phyloP scores from a whole-genome alignment of 345 rosid genomes.

The Diplotaxis tenuifolia region DNA sequence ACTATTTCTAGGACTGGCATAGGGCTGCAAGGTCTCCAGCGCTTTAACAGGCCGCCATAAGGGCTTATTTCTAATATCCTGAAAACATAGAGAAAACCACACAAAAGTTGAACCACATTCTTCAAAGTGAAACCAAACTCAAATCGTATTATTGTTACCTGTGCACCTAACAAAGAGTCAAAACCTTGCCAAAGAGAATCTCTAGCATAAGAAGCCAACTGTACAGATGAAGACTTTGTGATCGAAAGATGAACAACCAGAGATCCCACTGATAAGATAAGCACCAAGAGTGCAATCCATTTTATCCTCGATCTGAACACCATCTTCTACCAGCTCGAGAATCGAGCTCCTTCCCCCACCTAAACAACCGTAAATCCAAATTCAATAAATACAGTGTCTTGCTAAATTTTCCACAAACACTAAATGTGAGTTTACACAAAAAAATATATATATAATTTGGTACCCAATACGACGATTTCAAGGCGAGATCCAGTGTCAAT shows the following conservation, averaged over 20 bases:
- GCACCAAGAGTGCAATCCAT: slow-evolving; percentile 75
- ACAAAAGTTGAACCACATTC: not conserved
- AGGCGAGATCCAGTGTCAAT: slow-evolving; percentile 32
- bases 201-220: slow-evolving; percentile 54
- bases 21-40: slow-evolving; percentile 76
- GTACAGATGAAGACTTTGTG: slow-evolving; percentile 66
- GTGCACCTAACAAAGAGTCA: slow-evolving; percentile 43
- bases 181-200: slow-evolving; percentile 52
- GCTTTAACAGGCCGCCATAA: slow-evolving; percentile 81
- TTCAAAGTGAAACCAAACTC: not conserved
- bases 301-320: slow-evolving; percentile 81
- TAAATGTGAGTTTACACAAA: too few species aligned
- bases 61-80: slow-evolving; percentile 60
- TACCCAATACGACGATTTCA: slow-evolving; percentile 18
- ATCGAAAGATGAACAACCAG: slow-evolving; percentile 75
- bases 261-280: slow-evolving; percentile 73
- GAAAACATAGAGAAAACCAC: slow-evolving; percentile 25
- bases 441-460: too few species aligned
- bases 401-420: too few species aligned
- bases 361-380: slow-evolving; percentile 16
- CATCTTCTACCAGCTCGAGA: slow-evolving; percentile 51
- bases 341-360: slow-evolving; percentile 22
- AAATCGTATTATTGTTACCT: too few species aligned
- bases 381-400: too few species aligned
- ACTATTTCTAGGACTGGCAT: slow-evolving; percentile 80